Evolutionary conservation across 2,329 filamentous ascomycete genomes (phyloP).

Genomic region (Orbilia oligospora): DNA sequence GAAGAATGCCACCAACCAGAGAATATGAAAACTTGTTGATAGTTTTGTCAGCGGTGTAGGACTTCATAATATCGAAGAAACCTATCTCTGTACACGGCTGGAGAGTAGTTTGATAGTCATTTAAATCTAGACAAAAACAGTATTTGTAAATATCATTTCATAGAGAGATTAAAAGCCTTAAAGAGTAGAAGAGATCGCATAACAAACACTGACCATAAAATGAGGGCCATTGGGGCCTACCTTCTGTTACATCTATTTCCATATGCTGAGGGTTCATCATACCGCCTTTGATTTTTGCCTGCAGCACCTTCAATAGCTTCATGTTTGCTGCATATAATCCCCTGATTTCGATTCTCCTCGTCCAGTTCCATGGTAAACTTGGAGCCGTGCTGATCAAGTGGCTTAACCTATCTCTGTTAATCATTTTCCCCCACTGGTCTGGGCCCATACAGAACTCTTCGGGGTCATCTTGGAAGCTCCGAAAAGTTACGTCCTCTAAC

Average conservation of each 20-base stretch:
- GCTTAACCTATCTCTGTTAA: background rate
- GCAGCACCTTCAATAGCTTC: background rate
- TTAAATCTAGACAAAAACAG: background rate
- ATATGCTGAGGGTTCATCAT: background rate
- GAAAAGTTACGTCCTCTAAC: background rate
- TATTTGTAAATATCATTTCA: no score
- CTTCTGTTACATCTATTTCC: background rate
- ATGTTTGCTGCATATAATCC: background rate
- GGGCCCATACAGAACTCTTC: background rate
- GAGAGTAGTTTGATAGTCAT: no score
- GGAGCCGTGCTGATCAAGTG: background rate
- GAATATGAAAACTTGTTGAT: slow-evolving; percentile 2
- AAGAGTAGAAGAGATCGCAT: no score
- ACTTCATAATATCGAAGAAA: background rate
- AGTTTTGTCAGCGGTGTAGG: background rate
- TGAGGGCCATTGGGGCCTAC: no score
- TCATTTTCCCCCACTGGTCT: background rate
- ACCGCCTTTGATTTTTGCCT: background rate
- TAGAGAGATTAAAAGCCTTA: no score
- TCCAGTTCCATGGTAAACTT: background rate
- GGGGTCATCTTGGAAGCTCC: no score
- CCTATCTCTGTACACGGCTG: no score
- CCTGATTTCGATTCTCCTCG: background rate
- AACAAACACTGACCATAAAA: no score
- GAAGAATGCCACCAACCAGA: background rate